Percentiles rank a stretch among this genome's conserved stretches.
phyloP scores from a whole-genome alignment of 2,329 filamentous ascomycete species.

The Phyllosticta ampelicida region DNA sequence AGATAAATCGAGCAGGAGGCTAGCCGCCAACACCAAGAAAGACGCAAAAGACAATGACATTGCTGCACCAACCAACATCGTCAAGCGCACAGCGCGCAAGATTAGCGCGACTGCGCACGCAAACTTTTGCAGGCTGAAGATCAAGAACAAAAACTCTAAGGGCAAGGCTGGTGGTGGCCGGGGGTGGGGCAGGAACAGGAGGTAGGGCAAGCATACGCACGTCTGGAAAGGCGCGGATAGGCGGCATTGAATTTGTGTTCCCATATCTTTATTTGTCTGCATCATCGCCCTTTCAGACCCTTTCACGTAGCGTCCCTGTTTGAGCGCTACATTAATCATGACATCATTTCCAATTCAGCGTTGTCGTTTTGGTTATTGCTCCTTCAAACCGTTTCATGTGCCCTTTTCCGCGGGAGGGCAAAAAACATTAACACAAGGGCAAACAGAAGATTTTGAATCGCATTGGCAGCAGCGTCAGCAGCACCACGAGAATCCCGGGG shows the following conservation, averaged over 20 bases:
- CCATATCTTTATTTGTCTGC: neutral
- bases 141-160: constrained; percentile 33
- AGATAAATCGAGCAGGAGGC: constrained; percentile 15
- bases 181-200: constrained; percentile 5
- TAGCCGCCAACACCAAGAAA: constrained; percentile 14
- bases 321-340: neutral
- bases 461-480: too few relatives aligned
- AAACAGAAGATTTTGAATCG: too few relatives aligned
- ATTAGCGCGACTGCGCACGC: constrained; percentile 37
- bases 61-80: constrained; percentile 12
- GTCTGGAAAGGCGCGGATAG: too few relatives aligned
- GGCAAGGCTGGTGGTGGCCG: neutral
- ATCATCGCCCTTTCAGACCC: neutral
- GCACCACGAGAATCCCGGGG: too few relatives aligned
- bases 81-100: constrained; percentile 32
- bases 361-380: neutral
- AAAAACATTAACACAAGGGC: too few relatives aligned
- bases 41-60: constrained; percentile 18
- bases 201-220: neutral
- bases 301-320: neutral
- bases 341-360: neutral
- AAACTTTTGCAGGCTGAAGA: constrained; percentile 40
- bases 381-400: neutral
- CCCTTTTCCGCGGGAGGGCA: neutral
- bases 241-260: neutral